phyloP scores from a whole-genome alignment of 306 rosid species.

The Cicer judaicum region DNA sequence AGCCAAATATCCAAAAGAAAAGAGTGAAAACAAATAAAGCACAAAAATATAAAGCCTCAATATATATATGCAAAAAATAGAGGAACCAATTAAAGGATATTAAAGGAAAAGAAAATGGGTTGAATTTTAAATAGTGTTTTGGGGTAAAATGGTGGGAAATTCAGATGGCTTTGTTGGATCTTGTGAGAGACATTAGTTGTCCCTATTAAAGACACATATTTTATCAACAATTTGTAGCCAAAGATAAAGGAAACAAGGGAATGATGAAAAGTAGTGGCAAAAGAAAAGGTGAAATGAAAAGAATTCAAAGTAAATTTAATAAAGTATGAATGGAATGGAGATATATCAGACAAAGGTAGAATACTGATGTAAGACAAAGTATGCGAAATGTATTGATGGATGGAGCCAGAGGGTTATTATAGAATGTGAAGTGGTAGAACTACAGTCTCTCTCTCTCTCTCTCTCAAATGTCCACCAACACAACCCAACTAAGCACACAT shows the following conservation, averaged over 20 bases:
- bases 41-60: constrained; percentile 36
- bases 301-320: constrained; percentile 67
- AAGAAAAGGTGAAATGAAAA: constrained; percentile 58
- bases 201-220: constrained; percentile 62
- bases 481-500: constrained; percentile 75
- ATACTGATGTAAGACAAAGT: constrained; percentile 51
- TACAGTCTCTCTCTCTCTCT: constrained; percentile 34
- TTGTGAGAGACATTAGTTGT: constrained; percentile 67
- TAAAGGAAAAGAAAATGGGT: constrained; percentile 47
- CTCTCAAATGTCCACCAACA: constrained; percentile 65
- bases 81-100: constrained; percentile 5
- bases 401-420: constrained; percentile 40
- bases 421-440: constrained; percentile 40
- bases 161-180: constrained; percentile 85
- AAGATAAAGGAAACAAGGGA: constrained; percentile 86
- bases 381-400: constrained; percentile 12
- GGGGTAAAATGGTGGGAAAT: constrained; percentile 77
- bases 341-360: constrained; percentile 78
- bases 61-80: constrained; percentile 35
- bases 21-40: neutral
- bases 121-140: constrained; percentile 45
- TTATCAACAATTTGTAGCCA: constrained; percentile 58
- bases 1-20: constrained; percentile 39
- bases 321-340: constrained; percentile 60
- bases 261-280: constrained; percentile 93